Evolutionary conservation across 805 yeast species (phyloP), one percentile per base, ranked within the genome.

Genomic region (Barnettozyma salicaria): DNA sequence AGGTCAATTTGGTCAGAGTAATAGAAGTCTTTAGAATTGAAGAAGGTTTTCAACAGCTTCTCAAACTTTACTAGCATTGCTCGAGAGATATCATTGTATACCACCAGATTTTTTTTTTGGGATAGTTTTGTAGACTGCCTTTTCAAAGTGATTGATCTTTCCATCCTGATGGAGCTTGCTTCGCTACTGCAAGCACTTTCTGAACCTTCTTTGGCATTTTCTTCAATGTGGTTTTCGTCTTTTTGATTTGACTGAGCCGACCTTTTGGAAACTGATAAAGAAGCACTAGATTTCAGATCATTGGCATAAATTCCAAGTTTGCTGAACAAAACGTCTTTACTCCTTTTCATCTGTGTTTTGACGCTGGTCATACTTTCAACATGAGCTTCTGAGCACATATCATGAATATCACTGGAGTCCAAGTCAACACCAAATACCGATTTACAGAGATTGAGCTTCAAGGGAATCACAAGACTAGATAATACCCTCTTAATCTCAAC

Each of bases 1-100:
- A 61, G 18, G 37, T 61, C 64, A 29, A 58, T 28, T 16, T 58
- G 58, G 27, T 50, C 45, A 0, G 63, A 56, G 28, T 52, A 50
- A 28, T 45, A 50, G 25, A 53, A 53, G 21, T 48, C 52, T 12
- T 46, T 48, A 4, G 49, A 31, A 21, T 42, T 44, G 35, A 46
- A 50, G 25, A 43, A 45, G 1, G 11, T 16, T 10, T 23, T 25
- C 6, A 53, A 32, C 25, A 49, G 54, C 25, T 32, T 45, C 26
- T 50, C 53, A 32, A 53, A 46, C 29, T 53, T 53, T 7, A 16
- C 25, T 1, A 53, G 30, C 53, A 52, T 48, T 2, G 38, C 24
- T 13, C 37, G 41, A 12, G 54, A 43, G 5, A 51, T 45, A 35
- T 47, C 31, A 16, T 41, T 11, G 33, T 40, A 13, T 23, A 17